phyloP scores from a whole-genome alignment of 306 rosid genomes.

The Myrica gale region DNA sequence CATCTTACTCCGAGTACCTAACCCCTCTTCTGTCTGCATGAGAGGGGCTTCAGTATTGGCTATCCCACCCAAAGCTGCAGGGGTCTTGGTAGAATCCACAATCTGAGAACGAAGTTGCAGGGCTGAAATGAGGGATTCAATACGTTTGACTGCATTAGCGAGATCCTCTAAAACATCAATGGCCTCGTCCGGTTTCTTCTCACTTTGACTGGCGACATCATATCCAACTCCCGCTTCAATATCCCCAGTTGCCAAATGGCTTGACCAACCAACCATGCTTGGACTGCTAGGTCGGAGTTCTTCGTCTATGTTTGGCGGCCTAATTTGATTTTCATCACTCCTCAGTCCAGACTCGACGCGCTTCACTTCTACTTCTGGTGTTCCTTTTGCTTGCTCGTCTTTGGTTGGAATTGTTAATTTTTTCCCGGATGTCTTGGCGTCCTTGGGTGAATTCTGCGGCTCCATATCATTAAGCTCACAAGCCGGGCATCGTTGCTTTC shows the following conservation, averaged over 20 bases:
- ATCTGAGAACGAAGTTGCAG: conserved; percentile 41
- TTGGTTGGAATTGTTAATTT: neutral
- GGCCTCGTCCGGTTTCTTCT: conserved; percentile 19
- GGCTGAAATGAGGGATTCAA: conserved; percentile 61
- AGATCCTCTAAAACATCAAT: conserved; percentile 46
- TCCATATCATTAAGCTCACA: conserved; percentile 30
- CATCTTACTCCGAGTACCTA: neutral
- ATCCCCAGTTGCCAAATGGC: neutral
- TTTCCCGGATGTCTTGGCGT: neutral
- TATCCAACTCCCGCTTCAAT: conserved; percentile 22
- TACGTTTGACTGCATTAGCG: conserved; percentile 43
- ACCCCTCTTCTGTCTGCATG: conserved; percentile 14
- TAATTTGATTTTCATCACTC: conserved; percentile 18
- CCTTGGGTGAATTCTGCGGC: conserved; percentile 24
- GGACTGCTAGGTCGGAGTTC: conserved; percentile 22
- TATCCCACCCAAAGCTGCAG: conserved; percentile 11
- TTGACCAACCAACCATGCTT: conserved; percentile 17
- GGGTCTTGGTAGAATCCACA: conserved; percentile 14
- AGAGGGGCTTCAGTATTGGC: conserved; percentile 11
- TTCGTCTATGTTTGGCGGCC: neutral
- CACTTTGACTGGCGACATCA: neutral
- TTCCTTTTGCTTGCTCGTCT: conserved; percentile 20
- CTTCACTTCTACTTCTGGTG: conserved; percentile 16
- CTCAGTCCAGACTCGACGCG: conserved; percentile 10
- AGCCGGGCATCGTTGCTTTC: neutral